Conservation (phyloP, 495 filamentous ascomycete species). For the Sordaria brevicollis region DNA sequence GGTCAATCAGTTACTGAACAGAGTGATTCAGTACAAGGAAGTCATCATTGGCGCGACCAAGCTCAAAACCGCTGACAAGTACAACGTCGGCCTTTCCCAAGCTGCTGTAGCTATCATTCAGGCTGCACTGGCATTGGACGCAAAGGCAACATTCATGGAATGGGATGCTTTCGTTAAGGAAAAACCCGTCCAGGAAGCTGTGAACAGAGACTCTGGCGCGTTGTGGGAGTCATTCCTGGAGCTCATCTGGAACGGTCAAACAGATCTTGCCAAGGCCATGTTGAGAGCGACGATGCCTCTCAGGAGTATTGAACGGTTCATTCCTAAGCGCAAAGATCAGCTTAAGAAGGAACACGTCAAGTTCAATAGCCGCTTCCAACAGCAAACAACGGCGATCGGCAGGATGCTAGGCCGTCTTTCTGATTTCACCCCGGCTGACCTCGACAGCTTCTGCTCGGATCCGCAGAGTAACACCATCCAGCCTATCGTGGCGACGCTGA, state of each 20-base stretch:
- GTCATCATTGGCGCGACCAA: constrained; percentile 34
- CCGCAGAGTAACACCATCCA: constrained; percentile 46
- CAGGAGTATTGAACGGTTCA: constrained; percentile 62
- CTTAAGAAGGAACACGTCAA: constrained; percentile 39
- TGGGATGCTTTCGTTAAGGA: constrained; percentile 52
- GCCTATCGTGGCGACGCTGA: constrained; percentile 57
- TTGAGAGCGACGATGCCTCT: constrained; percentile 60
- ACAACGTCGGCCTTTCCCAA: constrained; percentile 30
- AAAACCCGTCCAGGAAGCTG: constrained; percentile 53
- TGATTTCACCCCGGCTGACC: constrained; percentile 55
- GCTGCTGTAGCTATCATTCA: constrained; percentile 54
- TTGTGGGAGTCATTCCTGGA: constrained; percentile 72
- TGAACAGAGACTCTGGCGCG: constrained; percentile 50
- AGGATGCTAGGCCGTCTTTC: constrained; percentile 65
- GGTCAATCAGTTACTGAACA: constrained; percentile 40
- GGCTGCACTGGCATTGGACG: constrained; percentile 63
- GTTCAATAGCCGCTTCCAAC: constrained; percentile 65
- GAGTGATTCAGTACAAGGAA: constrained; percentile 36
- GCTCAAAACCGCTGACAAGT: constrained; percentile 22
- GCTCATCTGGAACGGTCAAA: constrained; percentile 50
- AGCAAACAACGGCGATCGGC: constrained; percentile 57
- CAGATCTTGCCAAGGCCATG: constrained; percentile 57
- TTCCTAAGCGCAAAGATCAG: constrained; percentile 34
- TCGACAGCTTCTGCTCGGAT: constrained; percentile 54
- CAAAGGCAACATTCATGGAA: constrained; percentile 60